A percentile compares a stretch with the other conserved stretches of the same genome.
Evolutionary conservation across 805 yeast genomes (phyloP).

Genomic region (Saccharomyces paradoxus): DNA sequence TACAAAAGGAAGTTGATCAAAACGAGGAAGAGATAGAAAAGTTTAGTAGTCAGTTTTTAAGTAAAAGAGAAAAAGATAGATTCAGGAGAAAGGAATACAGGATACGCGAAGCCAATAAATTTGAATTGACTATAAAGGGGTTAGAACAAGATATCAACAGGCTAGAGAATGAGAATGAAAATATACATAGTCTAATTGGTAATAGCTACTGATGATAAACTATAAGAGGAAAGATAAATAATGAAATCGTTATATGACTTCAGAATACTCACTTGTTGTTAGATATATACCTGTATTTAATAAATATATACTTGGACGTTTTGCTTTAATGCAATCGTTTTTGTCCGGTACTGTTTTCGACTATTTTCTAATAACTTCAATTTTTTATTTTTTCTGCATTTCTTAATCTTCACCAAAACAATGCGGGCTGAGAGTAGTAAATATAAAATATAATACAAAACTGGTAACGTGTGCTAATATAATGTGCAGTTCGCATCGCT

Average conservation of each 20-base stretch:
- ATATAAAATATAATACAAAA: too few species aligned
- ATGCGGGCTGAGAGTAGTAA: too few species aligned
- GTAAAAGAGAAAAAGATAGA: slow-evolving; percentile 18
- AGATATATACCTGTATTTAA: too few species aligned
- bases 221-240: neutral
- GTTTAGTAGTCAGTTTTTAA: slow-evolving; percentile 17
- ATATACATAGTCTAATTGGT: slow-evolving; percentile 13
- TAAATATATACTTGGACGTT: too few species aligned
- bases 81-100: slow-evolving; percentile 17
- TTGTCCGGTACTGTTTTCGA: too few species aligned
- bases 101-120: slow-evolving; percentile 23
- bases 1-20: slow-evolving; percentile 22
- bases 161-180: slow-evolving; percentile 25
- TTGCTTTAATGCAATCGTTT: too few species aligned
- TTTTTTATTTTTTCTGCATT: too few species aligned
- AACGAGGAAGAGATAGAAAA: slow-evolving; percentile 18
- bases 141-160: slow-evolving; percentile 30
- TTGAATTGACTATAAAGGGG: slow-evolving; percentile 26
- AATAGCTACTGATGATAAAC: neutral
- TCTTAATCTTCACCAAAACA: too few species aligned
- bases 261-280: too few species aligned
- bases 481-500: too few species aligned
- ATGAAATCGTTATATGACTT: neutral
- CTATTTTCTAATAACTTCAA: too few species aligned
- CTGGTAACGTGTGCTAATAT: too few species aligned